These are phyloP conservation scores for Exophiala xenobiotica DNA, from an alignment of 2,329 filamentous ascomycete genomes.

Conservation along the genomic window DNA sequence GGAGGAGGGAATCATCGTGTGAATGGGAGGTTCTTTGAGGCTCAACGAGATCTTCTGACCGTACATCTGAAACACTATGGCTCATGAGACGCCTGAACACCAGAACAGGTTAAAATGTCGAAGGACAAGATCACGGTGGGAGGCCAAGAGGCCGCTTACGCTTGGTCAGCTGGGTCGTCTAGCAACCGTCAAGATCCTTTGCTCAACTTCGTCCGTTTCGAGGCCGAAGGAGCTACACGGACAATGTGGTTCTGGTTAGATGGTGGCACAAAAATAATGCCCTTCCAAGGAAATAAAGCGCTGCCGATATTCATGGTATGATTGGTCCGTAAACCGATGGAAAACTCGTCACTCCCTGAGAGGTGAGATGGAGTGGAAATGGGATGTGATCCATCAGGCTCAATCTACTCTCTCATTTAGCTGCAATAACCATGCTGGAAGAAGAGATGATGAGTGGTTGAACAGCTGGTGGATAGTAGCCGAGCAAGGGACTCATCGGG, in stretches of 20 bases:
- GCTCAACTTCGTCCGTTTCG: background rate
- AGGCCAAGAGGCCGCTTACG: conserved; percentile 14
- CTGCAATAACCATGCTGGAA: background rate
- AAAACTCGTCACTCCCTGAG: background rate
- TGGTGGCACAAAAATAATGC: background rate
- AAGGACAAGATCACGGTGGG: background rate
- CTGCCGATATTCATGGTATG: background rate
- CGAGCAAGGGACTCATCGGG: background rate
- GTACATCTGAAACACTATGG: conserved; percentile 9
- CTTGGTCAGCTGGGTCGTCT: conserved; percentile 10
- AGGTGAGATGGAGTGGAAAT: background rate
- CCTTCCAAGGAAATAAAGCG: background rate
- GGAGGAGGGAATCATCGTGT: background rate
- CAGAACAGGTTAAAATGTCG: conserved; percentile 2
- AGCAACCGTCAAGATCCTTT: background rate
- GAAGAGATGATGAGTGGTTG: background rate
- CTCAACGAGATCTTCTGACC: conserved; percentile 2
- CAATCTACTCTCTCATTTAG: background rate
- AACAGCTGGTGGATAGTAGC: background rate
- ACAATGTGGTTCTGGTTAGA: background rate
- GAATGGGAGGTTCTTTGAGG: background rate
- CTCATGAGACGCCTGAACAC: conserved; percentile 9
- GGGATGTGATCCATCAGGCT: background rate
- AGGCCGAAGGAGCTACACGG: background rate
- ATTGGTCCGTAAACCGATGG: background rate